Evolutionary conservation across 2,329 filamentous ascomycete genomes (phyloP), one percentile per base, ranked within the genome.

Genomic region (Endoconidiophora laricicola): DNA sequence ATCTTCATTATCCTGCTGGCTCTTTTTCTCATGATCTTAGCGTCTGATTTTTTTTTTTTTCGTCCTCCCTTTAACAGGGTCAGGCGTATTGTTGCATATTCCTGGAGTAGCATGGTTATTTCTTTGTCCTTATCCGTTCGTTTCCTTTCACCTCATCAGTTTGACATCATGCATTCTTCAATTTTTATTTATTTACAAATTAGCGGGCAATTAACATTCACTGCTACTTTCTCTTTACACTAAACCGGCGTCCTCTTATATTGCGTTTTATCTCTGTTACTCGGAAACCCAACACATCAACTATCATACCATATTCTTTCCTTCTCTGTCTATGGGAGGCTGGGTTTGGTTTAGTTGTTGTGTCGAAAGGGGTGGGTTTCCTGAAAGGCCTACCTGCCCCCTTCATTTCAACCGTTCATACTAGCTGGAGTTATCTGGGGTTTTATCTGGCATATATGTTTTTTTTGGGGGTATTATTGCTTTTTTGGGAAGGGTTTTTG

Each of bases 1-100:
- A 3, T 33, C 16, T 42, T 41, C 29, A 18, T 44, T 49, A 23
- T 29, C 40, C 44, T 26, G 29, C 36, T 36, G 14, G 40, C 24
- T 39, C 39, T 40, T 29, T 42, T 29, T 40, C 16, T 18, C 39
- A 29, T 29, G 38, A 44, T 40, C 38, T 37, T 23, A 41, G 47
- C 41, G 40, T 33, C 47, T 49, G 33, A 5, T 44, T 33, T 49
- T 48, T 24, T 49, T 36, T 23, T 16, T 22, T 16, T 24, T 23
- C 26, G 7, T 33, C 26, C 5, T 33, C 26, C 26, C 26, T 33
- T 7, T 10, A 33, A 49, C 39, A 39, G 39, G 47, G 40, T 33
- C 29, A 5, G 40, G 40, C 47, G 38, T 49, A 9, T 49, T 44
- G 26, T 44, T 29, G 29, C 24, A 16, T 29, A 12, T 29, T 49